These are phyloP conservation scores for Vigna radiata DNA, from an alignment of 306 rosid species.

Conservation along the genomic window DNA sequence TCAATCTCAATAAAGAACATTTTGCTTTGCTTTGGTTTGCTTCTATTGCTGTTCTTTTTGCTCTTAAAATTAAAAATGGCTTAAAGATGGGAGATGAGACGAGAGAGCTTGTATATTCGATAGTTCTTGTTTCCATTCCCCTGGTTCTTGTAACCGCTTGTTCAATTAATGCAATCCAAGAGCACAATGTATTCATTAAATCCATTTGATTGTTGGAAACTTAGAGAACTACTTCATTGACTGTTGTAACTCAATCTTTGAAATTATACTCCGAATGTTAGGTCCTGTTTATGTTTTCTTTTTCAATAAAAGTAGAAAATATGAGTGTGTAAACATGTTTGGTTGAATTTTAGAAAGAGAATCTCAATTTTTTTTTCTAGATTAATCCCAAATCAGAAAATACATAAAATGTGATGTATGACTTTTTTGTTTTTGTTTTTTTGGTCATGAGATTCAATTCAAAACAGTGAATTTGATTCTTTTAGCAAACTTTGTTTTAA, in stretches of 20 bases:
- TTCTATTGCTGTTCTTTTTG: too few relatives aligned
- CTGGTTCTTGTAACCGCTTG: slow-evolving; percentile 78
- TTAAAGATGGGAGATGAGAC: too few relatives aligned
- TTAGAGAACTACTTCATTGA: slow-evolving; percentile 49
- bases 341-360: neutral
- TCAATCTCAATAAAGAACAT: too few relatives aligned
- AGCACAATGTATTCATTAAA: slow-evolving; percentile 47
- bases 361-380: neutral
- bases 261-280: slow-evolving; percentile 17
- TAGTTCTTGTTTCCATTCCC: too few relatives aligned
- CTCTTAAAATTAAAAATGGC: too few relatives aligned
- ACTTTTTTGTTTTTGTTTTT: too few relatives aligned
- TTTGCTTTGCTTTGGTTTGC: too few relatives aligned
- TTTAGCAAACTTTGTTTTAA: too few relatives aligned
- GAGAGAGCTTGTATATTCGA: too few relatives aligned
- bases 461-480: too few relatives aligned
- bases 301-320: neutral
- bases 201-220: slow-evolving; percentile 41
- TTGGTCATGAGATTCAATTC: too few relatives aligned
- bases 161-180: slow-evolving; percentile 87
- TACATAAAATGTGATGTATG: neutral
- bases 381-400: neutral
- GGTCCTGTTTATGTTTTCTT: neutral
- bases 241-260: slow-evolving; percentile 42
- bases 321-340: neutral